These are phyloP conservation scores for Emericellopsis terricola DNA, from an alignment of 495 filamentous ascomycete genomes.

Conservation along the genomic window DNA sequence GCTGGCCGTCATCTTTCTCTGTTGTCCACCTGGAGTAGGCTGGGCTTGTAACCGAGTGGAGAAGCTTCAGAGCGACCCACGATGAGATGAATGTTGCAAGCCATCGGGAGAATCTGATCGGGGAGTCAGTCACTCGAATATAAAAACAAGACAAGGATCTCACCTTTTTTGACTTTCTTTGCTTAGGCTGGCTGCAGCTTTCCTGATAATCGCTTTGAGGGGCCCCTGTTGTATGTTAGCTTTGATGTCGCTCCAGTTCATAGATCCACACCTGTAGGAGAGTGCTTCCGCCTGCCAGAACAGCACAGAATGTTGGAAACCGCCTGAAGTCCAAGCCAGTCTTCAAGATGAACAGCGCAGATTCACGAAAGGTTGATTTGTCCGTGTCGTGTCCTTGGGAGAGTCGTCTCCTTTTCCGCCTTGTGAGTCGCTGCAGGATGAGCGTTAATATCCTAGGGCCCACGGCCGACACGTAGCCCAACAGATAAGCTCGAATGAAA, in stretches of 20 bases:
- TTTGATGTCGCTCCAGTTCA: too few species aligned
- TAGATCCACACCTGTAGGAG: slow-evolving; percentile 45
- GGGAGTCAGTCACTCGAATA: too few species aligned
- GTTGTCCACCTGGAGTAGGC: slow-evolving; percentile 17
- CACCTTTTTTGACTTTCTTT: too few species aligned
- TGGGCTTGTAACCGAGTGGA: slow-evolving; percentile 25
- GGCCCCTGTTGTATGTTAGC: too few species aligned
- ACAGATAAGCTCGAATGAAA: slow-evolving; percentile 51
- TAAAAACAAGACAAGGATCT: too few species aligned
- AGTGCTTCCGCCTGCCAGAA: slow-evolving; percentile 58
- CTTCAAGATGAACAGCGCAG: slow-evolving; percentile 22
- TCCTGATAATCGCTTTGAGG: too few species aligned
- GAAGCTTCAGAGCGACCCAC: slow-evolving; percentile 28
- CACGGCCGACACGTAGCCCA: slow-evolving; percentile 58
- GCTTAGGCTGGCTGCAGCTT: too few species aligned
- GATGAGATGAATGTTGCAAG: slow-evolving; percentile 30
- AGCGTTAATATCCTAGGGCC: slow-evolving; percentile 46
- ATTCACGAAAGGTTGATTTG: slow-evolving; percentile 19
- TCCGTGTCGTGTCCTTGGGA: slow-evolving; percentile 2
- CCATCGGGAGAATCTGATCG: slow-evolving; percentile 25
- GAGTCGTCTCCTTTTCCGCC: slow-evolving; percentile 11
- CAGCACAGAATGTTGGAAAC: slow-evolving; percentile 72
- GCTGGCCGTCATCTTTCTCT: slow-evolving; percentile 7
- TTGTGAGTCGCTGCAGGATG: slow-evolving; percentile 24
- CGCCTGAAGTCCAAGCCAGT: slow-evolving; percentile 33